These are phyloP conservation scores for Clavispora asparagi DNA, from an alignment of 805 yeast species.

Conservation along the genomic window DNA sequence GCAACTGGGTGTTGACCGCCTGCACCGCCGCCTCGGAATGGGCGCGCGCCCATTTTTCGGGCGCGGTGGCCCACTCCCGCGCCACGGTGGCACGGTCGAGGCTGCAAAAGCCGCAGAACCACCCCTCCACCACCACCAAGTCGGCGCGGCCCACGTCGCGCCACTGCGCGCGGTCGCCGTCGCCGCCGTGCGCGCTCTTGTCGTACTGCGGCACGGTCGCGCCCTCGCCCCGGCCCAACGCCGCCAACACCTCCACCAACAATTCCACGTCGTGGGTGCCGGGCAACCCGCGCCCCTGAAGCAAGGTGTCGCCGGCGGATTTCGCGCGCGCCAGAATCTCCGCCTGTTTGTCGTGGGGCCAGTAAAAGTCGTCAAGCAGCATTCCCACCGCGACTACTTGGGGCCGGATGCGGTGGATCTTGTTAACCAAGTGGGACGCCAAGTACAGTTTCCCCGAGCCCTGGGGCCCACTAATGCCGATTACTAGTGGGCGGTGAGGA, in stretches of 20 bases:
- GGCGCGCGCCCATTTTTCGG: slow-evolving; percentile 16
- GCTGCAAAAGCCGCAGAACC: slow-evolving; percentile 77
- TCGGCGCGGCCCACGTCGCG: slow-evolving; percentile 39
- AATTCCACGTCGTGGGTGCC: slow-evolving; percentile 82
- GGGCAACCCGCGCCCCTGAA: slow-evolving; percentile 83
- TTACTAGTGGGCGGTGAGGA: slow-evolving; percentile 36
- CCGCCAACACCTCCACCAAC: slow-evolving; percentile 29
- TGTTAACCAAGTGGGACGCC: slow-evolving; percentile 34
- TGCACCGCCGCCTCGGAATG: slow-evolving; percentile 24
- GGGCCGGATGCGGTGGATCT: slow-evolving; percentile 32
- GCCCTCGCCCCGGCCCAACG: slow-evolving; percentile 21
- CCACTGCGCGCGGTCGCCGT: slow-evolving; percentile 72
- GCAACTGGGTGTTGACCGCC: slow-evolving; percentile 49
- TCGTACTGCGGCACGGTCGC: slow-evolving; percentile 64
- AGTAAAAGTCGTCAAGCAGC: slow-evolving; percentile 85
- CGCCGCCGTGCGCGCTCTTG: slow-evolving; percentile 64
- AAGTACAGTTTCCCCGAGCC: slow-evolving; percentile 73
- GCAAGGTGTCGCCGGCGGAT: slow-evolving; percentile 40
- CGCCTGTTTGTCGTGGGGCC: slow-evolving; percentile 58
- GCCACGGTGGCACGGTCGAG: slow-evolving; percentile 19
- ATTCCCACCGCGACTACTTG: slow-evolving; percentile 39
- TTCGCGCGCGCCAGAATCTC: slow-evolving; percentile 30
- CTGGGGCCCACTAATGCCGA: slow-evolving; percentile 68
- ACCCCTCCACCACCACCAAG: slow-evolving; percentile 81
- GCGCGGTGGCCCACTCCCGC: slow-evolving; percentile 22